Conservation (phyloP, 768 basidiomycete genomes). For the Hortiboletus campestris region DNA sequence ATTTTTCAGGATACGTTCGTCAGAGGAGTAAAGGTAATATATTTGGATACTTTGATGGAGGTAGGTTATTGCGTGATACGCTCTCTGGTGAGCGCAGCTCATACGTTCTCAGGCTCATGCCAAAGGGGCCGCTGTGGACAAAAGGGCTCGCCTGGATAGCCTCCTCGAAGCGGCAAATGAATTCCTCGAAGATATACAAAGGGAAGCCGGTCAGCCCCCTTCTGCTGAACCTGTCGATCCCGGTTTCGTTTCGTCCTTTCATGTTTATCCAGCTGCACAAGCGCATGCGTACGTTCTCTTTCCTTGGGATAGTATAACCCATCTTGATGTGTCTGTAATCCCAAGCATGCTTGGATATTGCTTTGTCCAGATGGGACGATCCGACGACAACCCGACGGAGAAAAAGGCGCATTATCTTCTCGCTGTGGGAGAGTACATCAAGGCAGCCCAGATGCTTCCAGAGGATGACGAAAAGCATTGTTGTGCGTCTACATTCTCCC, state of each 20-base stretch:
- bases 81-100: neutral
- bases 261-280: neutral
- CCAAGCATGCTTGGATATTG: neutral
- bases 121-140: no score
- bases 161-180: neutral
- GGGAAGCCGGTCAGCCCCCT: neutral
- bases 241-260: neutral
- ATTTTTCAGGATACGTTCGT: slow-evolving; percentile 1
- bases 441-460: neutral
- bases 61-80: no score
- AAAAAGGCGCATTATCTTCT: neutral
- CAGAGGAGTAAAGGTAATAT: neutral
- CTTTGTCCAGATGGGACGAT: neutral
- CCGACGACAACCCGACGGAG: neutral
- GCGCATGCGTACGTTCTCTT: neutral
- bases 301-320: neutral
- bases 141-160: neutral
- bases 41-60: neutral
- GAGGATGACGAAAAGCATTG: neutral
- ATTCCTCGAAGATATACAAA: neutral
- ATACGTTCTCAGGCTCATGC: no score
- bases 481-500: neutral
- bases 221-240: neutral
- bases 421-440: neutral
- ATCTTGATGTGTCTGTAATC: neutral